These are phyloP conservation scores for Psilocybe tampanensis DNA, from an alignment of 768 basidiomycete genomes.

Conservation along the genomic window DNA sequence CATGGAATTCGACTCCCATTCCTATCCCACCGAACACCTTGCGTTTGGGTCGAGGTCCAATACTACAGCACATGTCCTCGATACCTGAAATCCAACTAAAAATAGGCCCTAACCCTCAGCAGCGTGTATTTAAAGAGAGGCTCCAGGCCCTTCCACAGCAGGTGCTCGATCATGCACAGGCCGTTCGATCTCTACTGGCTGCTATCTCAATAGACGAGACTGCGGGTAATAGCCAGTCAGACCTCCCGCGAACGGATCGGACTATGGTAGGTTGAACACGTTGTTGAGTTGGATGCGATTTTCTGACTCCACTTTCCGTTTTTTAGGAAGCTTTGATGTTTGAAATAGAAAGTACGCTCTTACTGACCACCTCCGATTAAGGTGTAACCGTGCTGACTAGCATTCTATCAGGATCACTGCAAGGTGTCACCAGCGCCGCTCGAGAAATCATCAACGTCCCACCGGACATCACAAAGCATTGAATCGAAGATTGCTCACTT, in stretches of 20 bases:
- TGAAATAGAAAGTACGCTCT: slow-evolving; percentile 12
- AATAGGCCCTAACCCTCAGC: background rate
- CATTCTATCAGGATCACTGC: slow-evolving; percentile 8
- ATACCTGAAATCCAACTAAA: slow-evolving; percentile 6
- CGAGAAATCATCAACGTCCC: slow-evolving; percentile 6
- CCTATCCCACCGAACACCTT: background rate
- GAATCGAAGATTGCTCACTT: background rate
- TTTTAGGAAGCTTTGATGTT: too few species aligned
- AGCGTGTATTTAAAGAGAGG: background rate
- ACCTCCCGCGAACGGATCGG: background rate
- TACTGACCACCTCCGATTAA: background rate
- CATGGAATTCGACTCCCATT: background rate
- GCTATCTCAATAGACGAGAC: background rate
- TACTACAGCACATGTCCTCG: slow-evolving; percentile 1
- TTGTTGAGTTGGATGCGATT: too few species aligned
- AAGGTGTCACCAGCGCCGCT: slow-evolving; percentile 10
- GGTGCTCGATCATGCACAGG: slow-evolving; percentile 5
- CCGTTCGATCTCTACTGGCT: background rate
- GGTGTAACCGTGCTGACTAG: background rate
- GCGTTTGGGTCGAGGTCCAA: background rate
- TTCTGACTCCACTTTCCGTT: too few species aligned
- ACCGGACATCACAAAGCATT: background rate
- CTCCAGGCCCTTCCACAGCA: slow-evolving; percentile 1
- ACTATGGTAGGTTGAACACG: background rate
- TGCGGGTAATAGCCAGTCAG: background rate